A percentile compares a stretch with the other conserved stretches of the same genome.
Conservation (phyloP, 148 eudicot species). For the Diospyros kaki region DNA sequence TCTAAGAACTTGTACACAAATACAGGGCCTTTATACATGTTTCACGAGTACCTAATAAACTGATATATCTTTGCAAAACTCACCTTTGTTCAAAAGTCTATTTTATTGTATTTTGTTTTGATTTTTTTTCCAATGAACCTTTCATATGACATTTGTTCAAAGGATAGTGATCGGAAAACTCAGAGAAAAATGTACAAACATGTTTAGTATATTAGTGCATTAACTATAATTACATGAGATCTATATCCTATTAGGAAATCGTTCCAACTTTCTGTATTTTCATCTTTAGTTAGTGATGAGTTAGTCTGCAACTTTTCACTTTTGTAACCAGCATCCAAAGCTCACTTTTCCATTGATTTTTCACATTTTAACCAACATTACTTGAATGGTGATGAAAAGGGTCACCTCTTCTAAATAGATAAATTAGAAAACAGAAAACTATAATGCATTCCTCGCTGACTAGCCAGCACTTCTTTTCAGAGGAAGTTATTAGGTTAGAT, state of each 20-base stretch:
- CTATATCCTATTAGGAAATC: background rate
- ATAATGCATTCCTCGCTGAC: background rate
- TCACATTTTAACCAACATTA: background rate
- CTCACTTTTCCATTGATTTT: background rate
- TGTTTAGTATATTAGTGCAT: background rate
- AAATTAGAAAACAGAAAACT: background rate
- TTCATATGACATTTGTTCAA: no score
- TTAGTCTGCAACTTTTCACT: background rate
- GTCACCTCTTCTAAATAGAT: background rate
- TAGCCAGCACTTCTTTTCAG: background rate
- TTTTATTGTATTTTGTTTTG: no score
- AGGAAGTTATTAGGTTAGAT: no score
- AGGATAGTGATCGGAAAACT: no score
- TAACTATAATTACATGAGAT: background rate
- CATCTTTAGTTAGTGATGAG: background rate
- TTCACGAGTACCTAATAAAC: no score
- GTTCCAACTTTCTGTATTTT: background rate
- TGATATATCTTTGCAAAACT: no score
- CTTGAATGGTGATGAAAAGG: background rate
- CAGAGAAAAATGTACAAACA: background rate
- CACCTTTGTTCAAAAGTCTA: no score
- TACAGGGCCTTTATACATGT: no score
- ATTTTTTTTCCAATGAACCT: no score
- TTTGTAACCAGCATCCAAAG: background rate
- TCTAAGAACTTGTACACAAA: no score